Conservation (phyloP, 2,329 filamentous ascomycete genomes). For the Curvularia lunata region DNA sequence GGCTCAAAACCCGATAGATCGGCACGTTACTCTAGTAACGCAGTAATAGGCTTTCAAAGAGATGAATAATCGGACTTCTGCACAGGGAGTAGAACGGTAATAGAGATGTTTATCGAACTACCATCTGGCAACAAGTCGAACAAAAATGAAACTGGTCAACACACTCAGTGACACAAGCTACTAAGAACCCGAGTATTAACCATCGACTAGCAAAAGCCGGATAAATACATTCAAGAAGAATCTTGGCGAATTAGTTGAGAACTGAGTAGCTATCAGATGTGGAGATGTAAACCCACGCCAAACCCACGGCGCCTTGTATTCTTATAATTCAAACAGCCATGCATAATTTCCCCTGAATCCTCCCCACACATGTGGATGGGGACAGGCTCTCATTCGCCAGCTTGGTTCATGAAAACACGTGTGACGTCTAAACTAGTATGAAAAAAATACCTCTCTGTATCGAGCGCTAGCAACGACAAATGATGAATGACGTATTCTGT, state of each 20-base stretch:
- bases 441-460: not conserved
- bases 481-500: not conserved
- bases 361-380: not conserved
- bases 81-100: not conserved
- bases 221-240: not conserved
- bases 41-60: not conserved
- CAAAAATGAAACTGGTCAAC: not conserved
- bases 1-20: no score
- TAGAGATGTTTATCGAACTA: not conserved
- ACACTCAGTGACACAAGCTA: no score
- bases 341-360: not conserved
- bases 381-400: not conserved
- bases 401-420: not conserved
- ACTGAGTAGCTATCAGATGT: not conserved
- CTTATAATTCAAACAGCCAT: not conserved
- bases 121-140: not conserved
- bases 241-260: not conserved
- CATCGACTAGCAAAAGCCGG: not conserved
- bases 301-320: not conserved
- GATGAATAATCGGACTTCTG: no score
- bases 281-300: not conserved
- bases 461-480: slow-evolving; percentile 1
- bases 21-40: not conserved
- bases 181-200: not conserved
- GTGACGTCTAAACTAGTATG: not conserved